Evolutionary conservation across 129 eudicot genomes (phyloP).

Genomic region (Tanacetum coccineum): DNA sequence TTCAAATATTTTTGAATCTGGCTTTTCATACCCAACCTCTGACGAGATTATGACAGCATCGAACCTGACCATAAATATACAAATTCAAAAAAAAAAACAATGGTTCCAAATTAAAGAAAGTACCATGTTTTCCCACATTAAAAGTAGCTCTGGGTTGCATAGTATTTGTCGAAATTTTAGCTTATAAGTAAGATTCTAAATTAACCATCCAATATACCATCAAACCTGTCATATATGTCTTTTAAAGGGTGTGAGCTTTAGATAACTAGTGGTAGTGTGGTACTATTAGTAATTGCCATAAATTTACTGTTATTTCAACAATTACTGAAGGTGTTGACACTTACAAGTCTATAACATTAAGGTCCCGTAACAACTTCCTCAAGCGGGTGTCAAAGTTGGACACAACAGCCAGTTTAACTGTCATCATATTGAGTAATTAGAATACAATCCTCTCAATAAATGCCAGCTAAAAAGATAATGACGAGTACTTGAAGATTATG

Average conservation of each 20-base stretch:
- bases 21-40: slow-evolving; percentile 92
- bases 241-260: neutral
- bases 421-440: slow-evolving; percentile 20
- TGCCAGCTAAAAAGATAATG: slow-evolving; percentile 25
- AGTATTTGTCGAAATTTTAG: neutral
- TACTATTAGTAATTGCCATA: slow-evolving; percentile 12
- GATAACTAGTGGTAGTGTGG: neutral
- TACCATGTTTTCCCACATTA: slow-evolving; percentile 5
- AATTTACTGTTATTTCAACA: neutral
- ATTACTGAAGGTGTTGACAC: slow-evolving; percentile 22
- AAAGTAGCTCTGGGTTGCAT: too few relatives aligned
- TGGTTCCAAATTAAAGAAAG: neutral
- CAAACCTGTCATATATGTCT: neutral
- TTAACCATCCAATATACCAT: slow-evolving; percentile 3
- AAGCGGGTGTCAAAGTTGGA: slow-evolving; percentile 94
- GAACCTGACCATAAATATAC: slow-evolving; percentile 47
- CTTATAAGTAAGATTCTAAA: neutral
- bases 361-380: slow-evolving; percentile 90
- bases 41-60: slow-evolving; percentile 90
- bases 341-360: slow-evolving; percentile 71
- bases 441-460: neutral
- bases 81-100: neutral
- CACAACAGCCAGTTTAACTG: slow-evolving; percentile 98
- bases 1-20: slow-evolving; percentile 75
- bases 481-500: slow-evolving; percentile 36